Percentiles rank a stretch among this genome's conserved stretches.
Evolutionary conservation across 176 grass and related monocot genomes (phyloP).

Genomic region (Triticum turgidum): DNA sequence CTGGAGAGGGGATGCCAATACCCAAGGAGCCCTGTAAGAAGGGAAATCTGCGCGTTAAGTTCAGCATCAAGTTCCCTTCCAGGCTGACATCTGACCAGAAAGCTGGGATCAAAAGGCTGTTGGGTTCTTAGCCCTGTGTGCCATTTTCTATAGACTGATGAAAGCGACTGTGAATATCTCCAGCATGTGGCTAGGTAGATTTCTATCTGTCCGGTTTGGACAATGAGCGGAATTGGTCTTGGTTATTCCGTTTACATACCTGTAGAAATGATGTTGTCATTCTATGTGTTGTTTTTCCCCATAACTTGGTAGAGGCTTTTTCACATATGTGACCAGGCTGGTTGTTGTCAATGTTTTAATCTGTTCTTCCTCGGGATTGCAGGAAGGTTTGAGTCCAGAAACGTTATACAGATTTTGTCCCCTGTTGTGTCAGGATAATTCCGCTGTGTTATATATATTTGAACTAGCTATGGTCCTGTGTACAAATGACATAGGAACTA

Average conservation of each 20-base stretch:
- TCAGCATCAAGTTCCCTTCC: conserved; percentile 75
- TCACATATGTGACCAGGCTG: background rate
- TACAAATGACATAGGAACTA: background rate
- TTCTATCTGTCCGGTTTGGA: conserved; percentile 5
- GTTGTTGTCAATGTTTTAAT: background rate
- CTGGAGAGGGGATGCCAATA: conserved; percentile 73
- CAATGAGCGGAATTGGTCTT: conserved; percentile 1
- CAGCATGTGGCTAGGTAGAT: conserved; percentile 40
- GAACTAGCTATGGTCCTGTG: background rate
- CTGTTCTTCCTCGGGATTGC: background rate
- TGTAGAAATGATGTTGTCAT: conserved; percentile 13
- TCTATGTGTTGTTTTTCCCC: conserved; percentile 11
- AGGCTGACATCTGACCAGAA: conserved; percentile 77
- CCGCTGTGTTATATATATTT: background rate
- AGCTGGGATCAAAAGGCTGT: conserved; percentile 61
- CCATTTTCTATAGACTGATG: conserved; percentile 9
- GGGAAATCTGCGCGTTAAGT: conserved; percentile 77
- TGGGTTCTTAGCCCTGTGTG: conserved; percentile 38
- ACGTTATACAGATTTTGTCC: background rate
- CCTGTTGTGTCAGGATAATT: background rate
- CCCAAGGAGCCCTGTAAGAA: conserved; percentile 61
- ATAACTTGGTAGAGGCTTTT: background rate
- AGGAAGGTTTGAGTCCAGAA: background rate
- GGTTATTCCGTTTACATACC: background rate
- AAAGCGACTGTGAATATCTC: conserved; percentile 52